Evolutionary conservation across 768 basidiomycete species (phyloP), one percentile per base, ranked within the genome.

Genomic region (Hericium coralloides): DNA sequence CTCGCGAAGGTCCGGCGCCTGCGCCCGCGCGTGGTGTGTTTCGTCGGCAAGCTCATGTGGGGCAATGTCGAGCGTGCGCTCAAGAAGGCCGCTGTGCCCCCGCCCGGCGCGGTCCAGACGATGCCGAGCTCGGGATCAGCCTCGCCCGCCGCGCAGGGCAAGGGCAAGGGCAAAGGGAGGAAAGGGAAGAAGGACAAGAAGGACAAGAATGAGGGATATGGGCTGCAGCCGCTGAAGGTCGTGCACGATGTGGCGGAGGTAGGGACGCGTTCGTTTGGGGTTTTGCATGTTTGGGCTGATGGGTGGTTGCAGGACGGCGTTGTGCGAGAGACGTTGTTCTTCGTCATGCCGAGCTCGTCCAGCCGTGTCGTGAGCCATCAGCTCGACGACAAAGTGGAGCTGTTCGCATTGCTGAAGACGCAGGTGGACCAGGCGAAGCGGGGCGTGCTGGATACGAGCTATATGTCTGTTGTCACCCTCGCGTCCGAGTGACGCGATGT

Each of bases 41-140:
- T 93, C 63, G 84, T 92, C 1, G 92, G 92, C 1, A 74, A 89
- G 58, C 76, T 77, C 9, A 91, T 93, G 36, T 83, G 81, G 79
- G 63, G 69, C 4, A 59, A 65, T 18, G 61, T 72, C 53, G 63
- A 68, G 71, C 76, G 39, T 66, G 73, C 58, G 58, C 63, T 61
- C 10, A 67, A 75, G 43, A 60, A 77, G 62, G 52, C 67, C 52
- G 49, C 49, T 18, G 43, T 15, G 26, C 20, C 25, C 14, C 23
- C 18, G 15, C 25, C 4, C 9, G 23, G 14, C n/a, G 15, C 18
- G 26, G 10, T 3, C 17, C 31, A 23, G 48, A 15, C 38, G 37
- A n/a, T 23, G 3, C 23, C 43, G 18, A 45, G 4, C 36, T 8
- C 17, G 0, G 10, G 31, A 6, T 31, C 31, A 2, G 38, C 36